Evolutionary conservation across 495 filamentous ascomycete genomes (phyloP), one percentile per base, ranked within the genome.

Genomic region (Penicillium subrubescens): DNA sequence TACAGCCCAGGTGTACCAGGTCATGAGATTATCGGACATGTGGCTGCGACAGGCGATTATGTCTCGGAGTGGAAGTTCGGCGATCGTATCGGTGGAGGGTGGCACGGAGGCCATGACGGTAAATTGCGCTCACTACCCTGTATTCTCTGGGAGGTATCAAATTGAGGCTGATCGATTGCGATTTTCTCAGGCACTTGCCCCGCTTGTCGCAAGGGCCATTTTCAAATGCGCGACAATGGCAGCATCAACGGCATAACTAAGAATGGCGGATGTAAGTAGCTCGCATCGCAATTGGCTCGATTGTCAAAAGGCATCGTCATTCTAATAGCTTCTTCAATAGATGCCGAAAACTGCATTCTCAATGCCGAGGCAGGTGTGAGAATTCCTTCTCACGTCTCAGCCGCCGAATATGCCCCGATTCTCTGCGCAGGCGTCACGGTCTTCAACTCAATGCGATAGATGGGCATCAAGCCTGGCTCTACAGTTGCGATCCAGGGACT

Each of bases 341-440:
- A 89, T 71, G 88, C 83, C 12, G 83, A 92, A 73, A 92, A 90
- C 75, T 82, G 81, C 66, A 71, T 81, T 21, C 76, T 92, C 14
- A 82, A 85, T 29, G 73, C 76, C n/a, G 89, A 92, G 69, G 86
- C 89, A 25, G 87, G 74, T 0, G 88, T 89, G 0, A 78, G 77
- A n/a, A 80, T 92, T 51, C 88, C 89, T 6, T 63, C 73, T 7
- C 76, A 86, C 52, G 74, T 86, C 34, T 80, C 88, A 66, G 81
- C 88, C 0, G 87, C 82, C 11, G 77, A 86, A 63, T 85, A 81
- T 59, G 88, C 89, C 1, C 88, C 89, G 0, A 81, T 91, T 15
- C 84, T 92, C 23, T 92, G 89, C 75, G 89, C 90, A 2, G 90
- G 89, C 54, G 83, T 91, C 52, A 90, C 88, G 29, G 85, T 88